Evolutionary conservation across 2,329 filamentous ascomycete species (phyloP), one percentile per base, ranked within the genome.

Genomic region (Karstenula rhodostoma): DNA sequence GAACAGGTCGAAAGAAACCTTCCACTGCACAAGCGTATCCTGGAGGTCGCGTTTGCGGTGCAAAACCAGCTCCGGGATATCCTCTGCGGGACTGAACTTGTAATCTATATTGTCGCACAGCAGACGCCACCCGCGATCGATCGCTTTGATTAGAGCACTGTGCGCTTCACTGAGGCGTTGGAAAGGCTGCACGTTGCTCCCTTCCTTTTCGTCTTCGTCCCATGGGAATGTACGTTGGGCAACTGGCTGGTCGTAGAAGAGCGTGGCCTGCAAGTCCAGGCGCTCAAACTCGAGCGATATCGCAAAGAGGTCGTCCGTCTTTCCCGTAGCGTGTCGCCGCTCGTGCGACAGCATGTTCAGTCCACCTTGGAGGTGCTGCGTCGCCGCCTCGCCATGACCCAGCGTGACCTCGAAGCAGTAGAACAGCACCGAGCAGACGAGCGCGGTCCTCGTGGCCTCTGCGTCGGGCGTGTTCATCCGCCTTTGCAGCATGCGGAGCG

Each of bases 361-460:
- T 12, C 58, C 58, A 22, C 53, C 49, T 29, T 57, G 46, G n/a
- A 60, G 47, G 32, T 60, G 58, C 19, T 42, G 27, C 40, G 49
- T 56, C 12, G 58, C 58, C 40, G 35, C 52, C n/a, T 53, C 19
- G 17, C 19, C 48, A 42, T 60, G 56, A 2, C 53, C 53, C 23
- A 56, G 37, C 19, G 47, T 51, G 7, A 53, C 52, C 37, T 60
- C 58, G 33, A 60, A 60, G 40, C 58, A 60, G 42, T 40, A 57
- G 29, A 60, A 60, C n/a, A 60, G 29, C 8, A 60, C 37, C 10
- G 52, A 56, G 35, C 58, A 60, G 33, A 57, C 22, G n/a, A 60
- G 37, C 22, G 52, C 47, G 17, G 40, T 29, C 48, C 43, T 52
- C 4, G 25, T 47, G 6, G 52, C 29, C 40, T 48, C 53, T 2